Evolutionary conservation across 2,329 filamentous ascomycete genomes (phyloP), one percentile per base, ranked within the genome.

Genomic region (Blumeriella jaapii): DNA sequence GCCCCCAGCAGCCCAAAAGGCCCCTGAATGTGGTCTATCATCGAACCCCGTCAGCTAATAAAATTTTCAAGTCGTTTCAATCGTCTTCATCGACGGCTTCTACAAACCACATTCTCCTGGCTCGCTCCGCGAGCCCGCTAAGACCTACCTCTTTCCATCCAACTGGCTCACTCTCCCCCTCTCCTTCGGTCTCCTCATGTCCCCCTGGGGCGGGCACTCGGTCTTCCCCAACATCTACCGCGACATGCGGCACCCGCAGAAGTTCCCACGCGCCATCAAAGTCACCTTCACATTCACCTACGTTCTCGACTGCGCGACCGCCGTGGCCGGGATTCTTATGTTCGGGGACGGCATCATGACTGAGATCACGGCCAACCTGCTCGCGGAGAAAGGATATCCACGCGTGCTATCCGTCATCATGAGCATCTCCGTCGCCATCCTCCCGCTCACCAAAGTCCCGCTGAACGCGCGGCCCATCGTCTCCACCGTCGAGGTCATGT

Each of bases 391-490:
- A 5, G 79, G 78, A 35, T 95, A 93, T 55, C 84, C 89, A 1
- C 62, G 71, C 9, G 68, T 64, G 1, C 59, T 93, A 25, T 84
- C 77, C n/a, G 61, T 89, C 29, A 65, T 89, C 47, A 81, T 95
- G 57, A 85, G 85, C 45, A 65, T 83, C 42, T 89, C 87, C 57
- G 82, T 96, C 48, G 81, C 81, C 53, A 86, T 95, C 54, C 94
- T 96, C 45, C 91, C 89, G 1, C 64, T 98, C 33, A 95, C 89
- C 22, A 98, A 98, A 60, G 77, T 95, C n/a, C 86, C 87, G 0
- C 66, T 95, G 22, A 93, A 87, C 55, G 80, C 82, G 6, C 79
- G 87, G 2, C 91, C 89, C 8, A 87, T 96, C 48, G 73, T 94
- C 45, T 78, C 78, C 19, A 95, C 86, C 0, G 60, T 83, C 34